Base-by-base conservation (phyloP, 176 grass and related monocot species). In the Zizania latifolia region DNA sequence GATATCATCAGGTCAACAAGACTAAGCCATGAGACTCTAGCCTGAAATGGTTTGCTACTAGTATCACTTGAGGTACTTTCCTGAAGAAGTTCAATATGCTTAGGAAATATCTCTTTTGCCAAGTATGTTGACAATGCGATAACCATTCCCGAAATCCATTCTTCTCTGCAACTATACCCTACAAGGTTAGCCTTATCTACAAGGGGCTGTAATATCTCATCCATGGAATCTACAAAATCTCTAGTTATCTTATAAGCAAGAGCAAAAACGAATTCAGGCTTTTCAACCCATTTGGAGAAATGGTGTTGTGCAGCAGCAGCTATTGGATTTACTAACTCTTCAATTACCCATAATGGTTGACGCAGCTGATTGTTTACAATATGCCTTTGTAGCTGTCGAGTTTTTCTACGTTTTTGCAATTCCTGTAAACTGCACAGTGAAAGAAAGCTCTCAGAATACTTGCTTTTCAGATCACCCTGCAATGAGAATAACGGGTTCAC, bases 131-230 rank as follows among this genome's bases (percentile, higher is more conserved):
- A 90, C 72, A 99, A 70, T 41, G 95, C 78, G 68, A 84, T 82
- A 48, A 92, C 84, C 10, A 93, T 88, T 76, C 86, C 82, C 32
- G 84, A 89, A 81, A 94, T 90, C 91, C 89, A 92, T 53, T 99
- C 95, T 72, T 99, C 95, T 86, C 95, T 90, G 83, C 89, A 99
- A 82, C 95, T 94, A 79, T 92, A 94, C 22, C 95, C 92, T 41
- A 94, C 34, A 90, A 99, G 89, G 66, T 90, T 90, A 27, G 92
- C 95, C 76, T 92, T 94, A 72, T 99, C 95, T 15, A 99, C 86
- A 77, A 94, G 76, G 54, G 95, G 92, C 39, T 99, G 91, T 81
- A 99, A 80, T 84, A 94, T 94, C 61, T 92, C 92, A 74, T 94
- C 91, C 91, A 94, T 86, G 4, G 92, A 92, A 71, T 92, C 88